Evolutionary conservation across 2,329 filamentous ascomycete species (phyloP), one percentile per base, ranked within the genome.

Genomic region (Fusarium foetens): DNA sequence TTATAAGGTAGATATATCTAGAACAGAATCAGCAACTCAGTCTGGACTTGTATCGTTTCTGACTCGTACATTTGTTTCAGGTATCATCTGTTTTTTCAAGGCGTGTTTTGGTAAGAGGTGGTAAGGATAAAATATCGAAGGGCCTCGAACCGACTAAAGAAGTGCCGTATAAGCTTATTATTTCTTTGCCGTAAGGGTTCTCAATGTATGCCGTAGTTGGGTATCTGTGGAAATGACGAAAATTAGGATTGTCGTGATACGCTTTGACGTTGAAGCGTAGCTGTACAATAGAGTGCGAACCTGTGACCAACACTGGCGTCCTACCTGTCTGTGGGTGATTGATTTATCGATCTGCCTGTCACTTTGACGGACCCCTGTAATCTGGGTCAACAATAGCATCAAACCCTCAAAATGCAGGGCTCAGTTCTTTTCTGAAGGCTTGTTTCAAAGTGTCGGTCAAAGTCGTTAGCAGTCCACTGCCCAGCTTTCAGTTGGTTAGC

Each of bases 381-480:
- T 46, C 35, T 54, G 39, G 31, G 19, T 41, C 53, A 55, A 71
- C 57, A 61, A 41, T 39, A 58, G 49, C 31, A 17, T 49, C 45
- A 27, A 42, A 42, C 13, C 13, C 29, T 23, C 27, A 49, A 43
- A 41, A 52, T 65, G 51, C 60, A 66, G 45, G 60, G 41, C 42
- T 64, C 45, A n/a, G n/a, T 38, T 38, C 48, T n/a, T 31, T 45
- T 54, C 33, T 19, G 27, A 29, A n/a, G 49, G 31, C 36, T 43
- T 63, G 36, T 60, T 53, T 71, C 54, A 60, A 58, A 71, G 45
- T 58, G 58, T 73, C 62, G 70, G 70, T 68, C 70, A 72, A 42
- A 59, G 48, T 35, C 49, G 38, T 35, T 25, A 46, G 39, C 25
- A 48, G 29, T 41, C 21, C 33, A 48, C 12, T 62, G 42, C 13